Evolutionary conservation across 1,284 basidiomycete species (phyloP).

Genomic region (Ganoderma leucocontextum): DNA sequence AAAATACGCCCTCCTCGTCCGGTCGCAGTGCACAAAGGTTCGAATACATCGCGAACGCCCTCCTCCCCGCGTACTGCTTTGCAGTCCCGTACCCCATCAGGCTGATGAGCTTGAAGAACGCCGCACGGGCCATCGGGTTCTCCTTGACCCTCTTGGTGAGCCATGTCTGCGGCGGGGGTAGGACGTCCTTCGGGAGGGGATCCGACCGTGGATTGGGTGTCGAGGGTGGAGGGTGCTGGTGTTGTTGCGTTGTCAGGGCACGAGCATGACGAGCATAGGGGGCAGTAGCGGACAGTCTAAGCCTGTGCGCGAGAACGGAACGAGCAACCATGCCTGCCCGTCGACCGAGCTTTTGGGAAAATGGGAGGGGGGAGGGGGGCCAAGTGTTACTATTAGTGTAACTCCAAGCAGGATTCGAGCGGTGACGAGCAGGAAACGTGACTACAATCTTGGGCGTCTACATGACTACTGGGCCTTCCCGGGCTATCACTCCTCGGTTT

Average conservation of each 20-base stretch:
- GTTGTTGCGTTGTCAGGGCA: conserved; percentile 15
- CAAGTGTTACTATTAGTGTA: too few relatives aligned
- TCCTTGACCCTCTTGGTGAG: conserved; percentile 63
- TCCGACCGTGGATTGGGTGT: neutral
- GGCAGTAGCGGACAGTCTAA: conserved; percentile 14
- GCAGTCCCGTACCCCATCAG: conserved; percentile 68
- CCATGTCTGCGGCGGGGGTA: conserved; percentile 51
- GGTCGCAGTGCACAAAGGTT: conserved; percentile 62
- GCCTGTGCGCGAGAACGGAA: conserved; percentile 29
- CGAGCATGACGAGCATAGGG: conserved; percentile 12
- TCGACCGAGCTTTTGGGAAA: conserved; percentile 11
- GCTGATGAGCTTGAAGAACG: conserved; percentile 60
- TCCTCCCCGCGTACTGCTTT: conserved; percentile 66
- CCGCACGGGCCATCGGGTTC: conserved; percentile 56
- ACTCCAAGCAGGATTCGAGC: too few relatives aligned
- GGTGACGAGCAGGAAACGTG: neutral
- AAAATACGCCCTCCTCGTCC: conserved; percentile 70
- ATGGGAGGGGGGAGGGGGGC: conserved; percentile 3
- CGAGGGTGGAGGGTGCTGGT: conserved; percentile 16
- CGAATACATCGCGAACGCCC: conserved; percentile 67
- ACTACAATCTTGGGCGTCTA: neutral
- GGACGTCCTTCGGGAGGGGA: conserved; percentile 7
- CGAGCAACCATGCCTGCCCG: conserved; percentile 30
- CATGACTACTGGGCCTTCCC: neutral
- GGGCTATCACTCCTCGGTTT: neutral